Conservation (phyloP, 1,284 basidiomycete genomes). For the Paramarasmius palmivorus region DNA sequence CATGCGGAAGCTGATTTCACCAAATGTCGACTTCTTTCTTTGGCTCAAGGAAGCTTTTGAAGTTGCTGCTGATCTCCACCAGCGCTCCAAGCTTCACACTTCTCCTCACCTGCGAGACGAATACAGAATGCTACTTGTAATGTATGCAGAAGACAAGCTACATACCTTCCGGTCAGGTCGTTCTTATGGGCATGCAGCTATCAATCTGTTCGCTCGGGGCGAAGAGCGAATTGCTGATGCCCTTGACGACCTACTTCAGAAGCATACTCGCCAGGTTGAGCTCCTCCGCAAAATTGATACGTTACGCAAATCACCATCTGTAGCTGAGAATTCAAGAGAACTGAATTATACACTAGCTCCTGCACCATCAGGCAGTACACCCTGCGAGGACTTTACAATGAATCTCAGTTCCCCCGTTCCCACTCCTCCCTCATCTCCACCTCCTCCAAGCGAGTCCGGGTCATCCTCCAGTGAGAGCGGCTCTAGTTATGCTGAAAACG, state of each 20-base stretch:
- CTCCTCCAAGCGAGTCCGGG: too few species aligned
- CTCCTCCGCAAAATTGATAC: background rate
- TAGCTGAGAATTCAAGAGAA: too few species aligned
- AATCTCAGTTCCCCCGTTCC: too few species aligned
- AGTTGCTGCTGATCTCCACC: constrained; percentile 2
- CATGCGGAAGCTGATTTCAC: constrained; percentile 6
- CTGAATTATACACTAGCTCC: too few species aligned
- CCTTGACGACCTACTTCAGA: background rate
- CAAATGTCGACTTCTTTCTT: constrained; percentile 14
- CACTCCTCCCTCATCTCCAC: too few species aligned
- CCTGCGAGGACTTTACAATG: too few species aligned
- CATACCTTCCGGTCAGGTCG: constrained; percentile 4
- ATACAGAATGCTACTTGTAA: constrained; percentile 5
- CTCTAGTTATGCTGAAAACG: too few species aligned
- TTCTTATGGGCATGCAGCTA: constrained; percentile 2
- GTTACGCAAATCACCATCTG: too few species aligned
- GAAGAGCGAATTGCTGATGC: background rate
- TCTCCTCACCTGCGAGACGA: constrained; percentile 11
- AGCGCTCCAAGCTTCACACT: constrained; percentile 10
- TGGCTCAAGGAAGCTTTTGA: constrained; percentile 13
- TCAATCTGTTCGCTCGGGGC: background rate
- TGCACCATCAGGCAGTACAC: too few species aligned
- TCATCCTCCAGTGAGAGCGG: too few species aligned
- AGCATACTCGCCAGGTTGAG: background rate
- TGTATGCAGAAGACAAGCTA: constrained; percentile 8